Evolutionary conservation across 2,329 filamentous ascomycete species (phyloP), one percentile per base, ranked within the genome.

Genomic region (Metarhizium sp.): DNA sequence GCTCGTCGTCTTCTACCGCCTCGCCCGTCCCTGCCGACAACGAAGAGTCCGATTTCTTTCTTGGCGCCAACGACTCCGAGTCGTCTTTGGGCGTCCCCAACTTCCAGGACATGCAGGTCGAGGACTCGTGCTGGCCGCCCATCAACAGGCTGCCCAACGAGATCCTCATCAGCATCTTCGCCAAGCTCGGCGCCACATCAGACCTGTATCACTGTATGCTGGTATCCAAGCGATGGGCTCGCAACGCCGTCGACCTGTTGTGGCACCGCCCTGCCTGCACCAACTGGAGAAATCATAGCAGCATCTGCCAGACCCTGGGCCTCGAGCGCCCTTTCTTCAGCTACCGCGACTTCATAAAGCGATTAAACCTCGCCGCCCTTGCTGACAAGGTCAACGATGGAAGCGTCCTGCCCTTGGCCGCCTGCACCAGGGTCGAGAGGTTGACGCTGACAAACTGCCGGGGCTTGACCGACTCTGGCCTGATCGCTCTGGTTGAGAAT

Each of bases 241-340:
- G 87, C 59, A 96, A 96, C 67, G 87, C 88, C 52, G 94, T 97
- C 62, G 92, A 94, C 60, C 80, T 96, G 61, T 79, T 99, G 25
- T 99, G 94, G 94, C 92, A 96, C 70, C 82, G 94, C 43, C 94
- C 94, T 1, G 85, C 90, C 32, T 97, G 94, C 74, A 91, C 87
- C 64, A 90, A 85, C 63, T 96, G 90, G 88, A 73, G 78, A 13
- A 91, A 91, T 67, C 84, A 96, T 64, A 78, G 84, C 64, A 86
- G 77, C 61, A 94, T 99, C 61, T 92, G 91, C 66, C 78, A 80
- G 56, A 92, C 92, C 1, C 82, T 96, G 40, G 80, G 82, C 49
- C 78, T 85, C 32, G 74, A 81, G 38, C 74, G 85, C n/a, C 87
- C 89, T 61, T 92, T 88, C 71, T 99, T 96, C 69, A 81, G 85